These are phyloP conservation scores for Beauveria scarabaeidicola DNA, from an alignment of 2,329 filamentous ascomycete genomes.

Conservation along the genomic window DNA sequence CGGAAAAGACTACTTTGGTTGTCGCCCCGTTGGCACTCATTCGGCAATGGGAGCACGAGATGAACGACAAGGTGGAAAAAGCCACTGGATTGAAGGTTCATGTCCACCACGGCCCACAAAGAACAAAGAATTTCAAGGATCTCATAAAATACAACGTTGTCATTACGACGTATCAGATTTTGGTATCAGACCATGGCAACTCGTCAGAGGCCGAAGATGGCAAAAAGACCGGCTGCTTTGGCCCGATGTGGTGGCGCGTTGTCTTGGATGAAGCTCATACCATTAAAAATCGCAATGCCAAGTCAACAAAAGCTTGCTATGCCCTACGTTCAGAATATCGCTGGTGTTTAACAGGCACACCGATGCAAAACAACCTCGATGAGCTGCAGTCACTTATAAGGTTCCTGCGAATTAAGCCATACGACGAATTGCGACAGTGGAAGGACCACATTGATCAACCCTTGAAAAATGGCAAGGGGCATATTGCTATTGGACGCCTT, in stretches of 20 bases:
- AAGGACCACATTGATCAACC: constrained; percentile 84
- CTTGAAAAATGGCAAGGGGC: constrained; percentile 82
- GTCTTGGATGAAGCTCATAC: constrained; percentile 96
- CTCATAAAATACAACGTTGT: constrained; percentile 86
- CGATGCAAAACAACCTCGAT: constrained; percentile 97
- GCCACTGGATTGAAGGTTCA: constrained; percentile 68
- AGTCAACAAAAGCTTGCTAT: constrained; percentile 87
- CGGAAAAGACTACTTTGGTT: constrained; percentile 77
- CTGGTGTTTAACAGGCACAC: constrained; percentile 94
- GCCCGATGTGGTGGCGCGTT: constrained; percentile 87
- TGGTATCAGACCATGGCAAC: constrained; percentile 80
- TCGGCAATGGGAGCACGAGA: constrained; percentile 93
- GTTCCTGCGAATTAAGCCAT: constrained; percentile 87
- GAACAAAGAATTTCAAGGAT: constrained; percentile 70
- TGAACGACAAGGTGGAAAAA: constrained; percentile 68
- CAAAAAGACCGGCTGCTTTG: constrained; percentile 75
- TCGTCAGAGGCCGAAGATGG: constrained; percentile 53
- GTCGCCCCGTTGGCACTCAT: constrained; percentile 91
- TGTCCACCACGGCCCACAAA: constrained; percentile 82
- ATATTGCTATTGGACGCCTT: constrained; percentile 78
- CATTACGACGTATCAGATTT: constrained; percentile 91
- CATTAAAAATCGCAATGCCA: constrained; percentile 97
- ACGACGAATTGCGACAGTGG: constrained; percentile 79
- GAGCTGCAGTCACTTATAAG: constrained; percentile 90
- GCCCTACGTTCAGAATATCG: constrained; percentile 77